These are phyloP conservation scores for Lactarius quietus DNA, from an alignment of 768 basidiomycete genomes.

Conservation along the genomic window DNA sequence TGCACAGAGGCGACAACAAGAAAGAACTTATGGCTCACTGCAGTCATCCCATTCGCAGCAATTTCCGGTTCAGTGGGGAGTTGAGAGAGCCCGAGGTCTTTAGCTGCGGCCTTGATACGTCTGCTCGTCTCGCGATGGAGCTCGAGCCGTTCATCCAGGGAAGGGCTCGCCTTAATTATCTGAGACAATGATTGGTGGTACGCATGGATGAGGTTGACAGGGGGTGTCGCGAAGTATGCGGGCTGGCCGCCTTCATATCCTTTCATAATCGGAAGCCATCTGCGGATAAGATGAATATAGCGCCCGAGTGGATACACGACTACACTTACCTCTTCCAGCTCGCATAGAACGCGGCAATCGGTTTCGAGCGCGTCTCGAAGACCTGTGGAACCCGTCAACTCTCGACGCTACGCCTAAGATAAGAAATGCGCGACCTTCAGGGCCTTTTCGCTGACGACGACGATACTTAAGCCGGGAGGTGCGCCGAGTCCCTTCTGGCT, in stretches of 20 bases:
- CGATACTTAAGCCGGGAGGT: constrained; percentile 88
- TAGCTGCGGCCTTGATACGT: constrained; percentile 64
- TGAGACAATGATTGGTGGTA: constrained; percentile 75
- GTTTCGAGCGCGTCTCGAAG: constrained; percentile 57
- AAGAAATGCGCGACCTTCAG: constrained; percentile 46
- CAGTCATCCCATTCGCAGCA: constrained; percentile 94
- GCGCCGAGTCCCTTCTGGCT: constrained; percentile 91
- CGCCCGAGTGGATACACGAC: neutral
- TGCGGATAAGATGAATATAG: constrained; percentile 30
- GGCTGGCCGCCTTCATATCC: constrained; percentile 80
- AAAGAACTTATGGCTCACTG: constrained; percentile 42
- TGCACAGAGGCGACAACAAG: neutral
- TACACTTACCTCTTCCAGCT: constrained; percentile 74
- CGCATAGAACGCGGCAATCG: constrained; percentile 78
- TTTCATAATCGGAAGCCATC: constrained; percentile 93
- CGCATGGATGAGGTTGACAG: constrained; percentile 91
- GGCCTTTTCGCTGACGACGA: constrained; percentile 77
- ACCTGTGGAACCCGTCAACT: constrained; percentile 38
- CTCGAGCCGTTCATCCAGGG: constrained; percentile 74
- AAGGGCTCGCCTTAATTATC: constrained; percentile 59
- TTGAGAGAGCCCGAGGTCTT: constrained; percentile 66
- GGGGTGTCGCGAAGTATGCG: constrained; percentile 93
- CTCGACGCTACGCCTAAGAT: neutral
- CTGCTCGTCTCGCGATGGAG: constrained; percentile 67
- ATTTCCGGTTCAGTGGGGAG: constrained; percentile 58